Percentiles rank a stretch among this genome's conserved stretches.
These are phyloP conservation scores for Xylaria sp. DNA, from an alignment of 2,329 filamentous ascomycete genomes.

Conservation along the genomic window DNA sequence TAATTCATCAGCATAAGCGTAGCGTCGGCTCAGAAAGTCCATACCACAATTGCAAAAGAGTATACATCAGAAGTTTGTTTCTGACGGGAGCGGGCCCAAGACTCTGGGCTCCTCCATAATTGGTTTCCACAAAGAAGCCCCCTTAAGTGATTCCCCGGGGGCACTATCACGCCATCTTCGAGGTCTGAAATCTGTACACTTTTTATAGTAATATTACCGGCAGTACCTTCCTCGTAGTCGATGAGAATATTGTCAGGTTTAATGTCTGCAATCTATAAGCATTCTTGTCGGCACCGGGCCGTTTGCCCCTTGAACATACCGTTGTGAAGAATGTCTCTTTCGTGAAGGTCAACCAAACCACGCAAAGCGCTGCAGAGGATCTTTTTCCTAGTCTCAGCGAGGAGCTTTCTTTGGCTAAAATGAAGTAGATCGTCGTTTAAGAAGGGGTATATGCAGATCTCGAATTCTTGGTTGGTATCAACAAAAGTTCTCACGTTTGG, in stretches of 20 bases:
- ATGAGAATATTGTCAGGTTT: slow-evolving; percentile 53
- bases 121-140: too few relatives aligned
- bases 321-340: slow-evolving; percentile 49
- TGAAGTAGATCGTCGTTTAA: slow-evolving; percentile 10
- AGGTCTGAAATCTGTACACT: slow-evolving; percentile 48
- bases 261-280: slow-evolving; percentile 45
- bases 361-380: slow-evolving; percentile 2
- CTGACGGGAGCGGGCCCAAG: slow-evolving; percentile 47
- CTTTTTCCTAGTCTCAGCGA: neutral
- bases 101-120: slow-evolving; percentile 47
- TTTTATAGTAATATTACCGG: slow-evolving; percentile 37
- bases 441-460: slow-evolving; percentile 18
- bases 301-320: slow-evolving; percentile 34
- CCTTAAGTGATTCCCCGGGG: slow-evolving; percentile 4
- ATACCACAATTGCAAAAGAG: slow-evolving; percentile 50
- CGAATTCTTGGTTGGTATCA: slow-evolving; percentile 35
- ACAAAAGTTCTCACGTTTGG: slow-evolving; percentile 46
- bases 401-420: neutral
- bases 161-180: slow-evolving; percentile 46
- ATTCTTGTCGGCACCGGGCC: neutral
- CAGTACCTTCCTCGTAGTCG: slow-evolving; percentile 44
- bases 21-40: neutral
- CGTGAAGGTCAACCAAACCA: slow-evolving; percentile 41
- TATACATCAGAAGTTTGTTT: slow-evolving; percentile 51
- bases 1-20: neutral